phyloP scores from a whole-genome alignment of 2,329 filamentous ascomycete genomes.

The Aureobasidium sp. region DNA sequence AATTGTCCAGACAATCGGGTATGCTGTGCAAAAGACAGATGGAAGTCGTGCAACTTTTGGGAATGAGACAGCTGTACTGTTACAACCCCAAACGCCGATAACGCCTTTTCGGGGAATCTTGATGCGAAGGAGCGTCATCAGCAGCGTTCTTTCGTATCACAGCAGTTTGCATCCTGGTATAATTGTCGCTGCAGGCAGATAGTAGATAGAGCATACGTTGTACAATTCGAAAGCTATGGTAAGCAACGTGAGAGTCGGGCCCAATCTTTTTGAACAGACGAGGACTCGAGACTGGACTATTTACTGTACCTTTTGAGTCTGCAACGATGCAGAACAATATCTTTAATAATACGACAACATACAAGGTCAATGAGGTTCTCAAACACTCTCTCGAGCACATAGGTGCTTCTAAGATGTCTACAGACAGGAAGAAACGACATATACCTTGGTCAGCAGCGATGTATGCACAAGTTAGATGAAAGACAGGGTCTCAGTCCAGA shows the following conservation, averaged over 20 bases:
- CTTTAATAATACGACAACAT: neutral
- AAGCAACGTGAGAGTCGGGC: too few relatives aligned
- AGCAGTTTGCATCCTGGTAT: neutral
- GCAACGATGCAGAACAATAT: too few relatives aligned
- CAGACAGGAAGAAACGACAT: neutral
- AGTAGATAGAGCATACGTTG: too few relatives aligned
- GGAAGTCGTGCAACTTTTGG: neutral
- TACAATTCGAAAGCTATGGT: too few relatives aligned
- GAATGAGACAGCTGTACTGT: slow-evolving; percentile 2
- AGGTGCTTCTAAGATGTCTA: neutral
- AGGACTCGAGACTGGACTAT: too few relatives aligned
- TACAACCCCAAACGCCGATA: slow-evolving; percentile 7
- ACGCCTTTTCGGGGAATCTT: neutral
- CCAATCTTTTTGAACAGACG: too few relatives aligned
- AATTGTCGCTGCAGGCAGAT: neutral
- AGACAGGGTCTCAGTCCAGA: neutral
- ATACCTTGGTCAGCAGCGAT: neutral
- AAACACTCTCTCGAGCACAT: neutral
- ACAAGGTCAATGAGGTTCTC: too few relatives aligned
- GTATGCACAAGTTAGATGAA: neutral
- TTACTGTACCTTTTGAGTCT: too few relatives aligned
- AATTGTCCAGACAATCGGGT: neutral
- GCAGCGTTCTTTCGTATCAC: neutral
- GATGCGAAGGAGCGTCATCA: neutral
- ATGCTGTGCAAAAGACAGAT: neutral